These are phyloP conservation scores for Bisporella sp. DNA, from an alignment of 2,329 filamentous ascomycete species.

Conservation along the genomic window DNA sequence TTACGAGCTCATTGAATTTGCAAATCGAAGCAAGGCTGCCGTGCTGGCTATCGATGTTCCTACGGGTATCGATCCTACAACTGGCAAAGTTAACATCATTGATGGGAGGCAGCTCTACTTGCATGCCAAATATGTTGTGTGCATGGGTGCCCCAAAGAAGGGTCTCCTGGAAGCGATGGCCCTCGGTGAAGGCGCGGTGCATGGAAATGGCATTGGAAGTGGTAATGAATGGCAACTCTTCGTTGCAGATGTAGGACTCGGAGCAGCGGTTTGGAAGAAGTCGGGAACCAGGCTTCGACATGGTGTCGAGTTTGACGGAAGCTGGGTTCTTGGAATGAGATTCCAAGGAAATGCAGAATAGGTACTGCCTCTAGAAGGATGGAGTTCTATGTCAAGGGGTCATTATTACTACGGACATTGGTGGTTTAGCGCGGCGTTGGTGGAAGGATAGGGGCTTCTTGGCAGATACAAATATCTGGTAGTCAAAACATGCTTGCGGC, in stretches of 20 bases:
- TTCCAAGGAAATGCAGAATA: constrained; percentile 22
- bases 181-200: constrained; percentile 19
- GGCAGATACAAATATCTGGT: too few species aligned
- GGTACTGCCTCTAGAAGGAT: too few species aligned
- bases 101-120: constrained; percentile 78
- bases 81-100: constrained; percentile 56
- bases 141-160: constrained; percentile 79
- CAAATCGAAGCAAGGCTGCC: constrained; percentile 77
- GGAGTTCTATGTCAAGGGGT: too few species aligned
- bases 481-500: too few species aligned
- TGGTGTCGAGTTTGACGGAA: constrained; percentile 80
- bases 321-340: constrained; percentile 72
- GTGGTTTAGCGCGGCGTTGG: too few species aligned
- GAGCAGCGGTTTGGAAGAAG: constrained; percentile 76
- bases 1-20: constrained; percentile 89
- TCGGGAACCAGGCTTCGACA: constrained; percentile 73
- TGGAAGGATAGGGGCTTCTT: too few species aligned
- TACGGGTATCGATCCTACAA: constrained; percentile 76
- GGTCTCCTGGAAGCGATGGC: constrained; percentile 71
- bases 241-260: constrained; percentile 82
- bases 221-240: constrained; percentile 63
- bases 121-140: constrained; percentile 74
- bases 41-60: constrained; percentile 88
- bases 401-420: too few species aligned
- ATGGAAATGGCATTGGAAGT: constrained; percentile 23